Conservation (phyloP, 768 basidiomycete species). For the Collybiopsis luxurians region DNA sequence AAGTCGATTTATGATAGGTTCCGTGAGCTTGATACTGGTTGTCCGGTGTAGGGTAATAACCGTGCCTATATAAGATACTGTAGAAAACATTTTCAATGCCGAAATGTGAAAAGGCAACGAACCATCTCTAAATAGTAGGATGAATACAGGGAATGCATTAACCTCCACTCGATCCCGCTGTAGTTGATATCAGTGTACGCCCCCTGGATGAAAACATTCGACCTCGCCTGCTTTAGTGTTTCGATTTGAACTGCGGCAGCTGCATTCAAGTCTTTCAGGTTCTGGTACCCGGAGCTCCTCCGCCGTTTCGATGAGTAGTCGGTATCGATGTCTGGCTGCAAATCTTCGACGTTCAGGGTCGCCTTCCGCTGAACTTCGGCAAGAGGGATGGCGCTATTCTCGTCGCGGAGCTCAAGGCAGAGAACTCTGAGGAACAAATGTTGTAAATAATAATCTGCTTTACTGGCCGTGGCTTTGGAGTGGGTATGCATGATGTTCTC, state of each 20-base stretch:
- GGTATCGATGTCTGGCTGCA: neutral
- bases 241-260: neutral
- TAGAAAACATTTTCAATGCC: neutral
- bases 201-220: neutral
- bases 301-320: neutral
- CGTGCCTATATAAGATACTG: neutral
- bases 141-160: conserved; percentile 37
- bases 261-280: neutral
- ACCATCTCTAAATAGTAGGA: conserved; percentile 46
- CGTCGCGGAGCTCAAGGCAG: conserved; percentile 12
- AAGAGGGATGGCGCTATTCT: conserved; percentile 4
- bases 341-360: neutral
- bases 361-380: neutral
- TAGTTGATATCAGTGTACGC: neutral
- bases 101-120: neutral
- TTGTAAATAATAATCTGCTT: conserved; percentile 19
- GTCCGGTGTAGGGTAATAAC: conserved; percentile 22
- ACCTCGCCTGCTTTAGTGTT: neutral
- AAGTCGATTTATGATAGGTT: conserved; percentile 56
- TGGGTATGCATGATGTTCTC: conserved; percentile 44
- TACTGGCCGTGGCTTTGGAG: conserved; percentile 19
- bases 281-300: neutral
- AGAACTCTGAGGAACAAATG: conserved; percentile 13
- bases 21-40: conserved; percentile 42
- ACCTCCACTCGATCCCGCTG: conserved; percentile 36